These are phyloP conservation scores for Solioccasus polychromus DNA, from an alignment of 768 basidiomycete genomes.

Conservation along the genomic window DNA sequence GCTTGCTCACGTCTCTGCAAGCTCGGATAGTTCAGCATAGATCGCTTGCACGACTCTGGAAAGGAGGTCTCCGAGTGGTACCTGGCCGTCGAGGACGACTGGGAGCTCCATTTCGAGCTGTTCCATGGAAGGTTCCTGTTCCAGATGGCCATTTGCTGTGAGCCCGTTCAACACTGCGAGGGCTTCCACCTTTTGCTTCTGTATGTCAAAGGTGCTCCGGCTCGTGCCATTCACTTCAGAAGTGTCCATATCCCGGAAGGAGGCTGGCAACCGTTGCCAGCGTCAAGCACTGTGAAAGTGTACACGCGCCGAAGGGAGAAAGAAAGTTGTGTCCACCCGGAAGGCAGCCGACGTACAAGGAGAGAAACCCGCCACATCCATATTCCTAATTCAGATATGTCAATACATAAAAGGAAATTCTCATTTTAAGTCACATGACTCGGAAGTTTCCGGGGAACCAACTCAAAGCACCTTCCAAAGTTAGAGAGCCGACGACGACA, in stretches of 20 bases:
- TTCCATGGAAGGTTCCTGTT: constrained; percentile 43
- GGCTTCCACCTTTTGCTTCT: constrained; percentile 30
- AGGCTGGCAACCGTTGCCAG: constrained; percentile 1
- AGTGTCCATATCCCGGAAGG: constrained; percentile 14
- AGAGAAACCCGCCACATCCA: constrained; percentile 10
- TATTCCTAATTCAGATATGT: constrained; percentile 12
- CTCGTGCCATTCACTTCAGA: constrained; percentile 12
- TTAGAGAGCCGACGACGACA: constrained; percentile 10
- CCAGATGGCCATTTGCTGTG: constrained; percentile 33
- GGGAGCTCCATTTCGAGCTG: constrained; percentile 75
- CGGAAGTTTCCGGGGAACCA: constrained; percentile 18
- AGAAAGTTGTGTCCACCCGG: neutral
- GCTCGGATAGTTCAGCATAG: constrained; percentile 78
- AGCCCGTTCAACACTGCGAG: constrained; percentile 29
- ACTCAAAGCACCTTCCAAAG: neutral
- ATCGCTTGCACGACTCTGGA: constrained; percentile 76
- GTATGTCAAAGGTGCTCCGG: constrained; percentile 20
- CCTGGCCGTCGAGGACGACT: constrained; percentile 66
- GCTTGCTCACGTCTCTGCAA: constrained; percentile 76
- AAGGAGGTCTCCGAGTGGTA: constrained; percentile 69
- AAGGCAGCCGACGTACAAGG: constrained; percentile 13
- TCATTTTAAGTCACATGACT: too few relatives aligned
- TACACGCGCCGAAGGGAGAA: neutral
- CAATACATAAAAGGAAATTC: constrained; percentile 4
- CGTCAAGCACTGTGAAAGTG: constrained; percentile 1